Evolutionary conservation across 805 yeast genomes (phyloP), one percentile per base, ranked within the genome.

Genomic region (Candida ficus): DNA sequence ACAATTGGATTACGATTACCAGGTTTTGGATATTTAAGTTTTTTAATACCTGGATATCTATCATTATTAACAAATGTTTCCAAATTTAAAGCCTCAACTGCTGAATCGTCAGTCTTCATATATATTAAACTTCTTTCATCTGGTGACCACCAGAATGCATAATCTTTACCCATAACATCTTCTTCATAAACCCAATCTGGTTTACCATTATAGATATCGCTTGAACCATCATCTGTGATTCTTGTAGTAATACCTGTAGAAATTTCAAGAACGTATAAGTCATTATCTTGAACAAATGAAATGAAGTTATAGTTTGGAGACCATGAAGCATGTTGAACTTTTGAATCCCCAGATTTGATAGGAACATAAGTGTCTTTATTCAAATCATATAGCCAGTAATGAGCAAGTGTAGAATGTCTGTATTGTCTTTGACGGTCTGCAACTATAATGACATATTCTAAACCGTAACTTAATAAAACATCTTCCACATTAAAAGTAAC

Each of bases 151-250:
- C 88, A 83, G 11, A 83, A 62, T 0, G 83, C 77, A 27, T 57
- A 61, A 46, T 82, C 90, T 13, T 63, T 51, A 0, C 70, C 71
- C 11, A 79, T 60, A 1, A 85, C 85, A 52, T 85, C 95, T 54
- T 85, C 95, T 57, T 85, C 95, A 57, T 84, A 84, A 2, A 84
- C 80, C 93, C 95, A 85, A 53, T 84, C 93, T 0, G 90, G 79
- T 46, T 70, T 80, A 6, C 87, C 95, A 49, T 84, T 80, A 45
- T 72, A 68, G 4, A 83, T 63, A 14, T 69, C 61, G 0, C 46
- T 53, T 11, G 71, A 62, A 0, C 89, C 90, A 54, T 76, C 83
- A 5, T 42, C n/a, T 0, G 68, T 62, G 2, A 63, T 39, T 32
- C 53, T 54, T 0, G 43, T 44, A 9, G 42, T 32, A 1, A 29